Evolutionary conservation across 2,329 filamentous ascomycete species (phyloP), one percentile per base, ranked within the genome.

Genomic region (Cryphonectria parasitica): DNA sequence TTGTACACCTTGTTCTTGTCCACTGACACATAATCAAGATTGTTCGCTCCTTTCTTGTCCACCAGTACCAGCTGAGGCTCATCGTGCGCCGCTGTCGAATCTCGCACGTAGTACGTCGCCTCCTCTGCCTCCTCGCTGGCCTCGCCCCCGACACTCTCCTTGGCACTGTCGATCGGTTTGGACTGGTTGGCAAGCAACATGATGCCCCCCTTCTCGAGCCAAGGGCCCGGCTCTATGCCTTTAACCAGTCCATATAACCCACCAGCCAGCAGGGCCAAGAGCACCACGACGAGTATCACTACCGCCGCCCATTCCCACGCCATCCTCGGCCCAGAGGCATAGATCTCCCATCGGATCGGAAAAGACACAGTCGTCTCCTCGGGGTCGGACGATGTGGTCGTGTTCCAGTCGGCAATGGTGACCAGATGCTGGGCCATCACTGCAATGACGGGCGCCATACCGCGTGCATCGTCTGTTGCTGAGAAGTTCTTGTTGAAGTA

Each of bases 231-330:
- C 64, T 65, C 45, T 13, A 65, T 34, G 31, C 64, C 31, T 45
- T 34, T 22, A 28, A 25, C 45, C 25, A 65, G 31, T 4, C 64
- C 45, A n/a, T 52, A 54, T 19, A 52, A 7, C 3, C 64, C 64
- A 28, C 64, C 64, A 15, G 7, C 17, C 15, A 65, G 25, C 28
- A 65, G 41, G 1, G 64, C 43, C 15, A 52, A 17, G 41, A 65
- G 64, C 64, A 65, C 64, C 17, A 65, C 64, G 43, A 17, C 64
- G 31, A 65, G 64, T 31, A 54, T 65, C 39, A 11, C 64, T 13
- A 65, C 41, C n/a, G 64, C 64, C 13, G 64, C 64, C 64, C 64
- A 65, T 31, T 65, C 64, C 41, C 64, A 65, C 28, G 64, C 64
- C 64, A 34, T 7, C 31, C 64, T 65, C 41, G 62, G 62, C n/a